These are phyloP conservation scores for Puya raimondii DNA, from an alignment of 176 grass and related monocot genomes.

Conservation along the genomic window DNA sequence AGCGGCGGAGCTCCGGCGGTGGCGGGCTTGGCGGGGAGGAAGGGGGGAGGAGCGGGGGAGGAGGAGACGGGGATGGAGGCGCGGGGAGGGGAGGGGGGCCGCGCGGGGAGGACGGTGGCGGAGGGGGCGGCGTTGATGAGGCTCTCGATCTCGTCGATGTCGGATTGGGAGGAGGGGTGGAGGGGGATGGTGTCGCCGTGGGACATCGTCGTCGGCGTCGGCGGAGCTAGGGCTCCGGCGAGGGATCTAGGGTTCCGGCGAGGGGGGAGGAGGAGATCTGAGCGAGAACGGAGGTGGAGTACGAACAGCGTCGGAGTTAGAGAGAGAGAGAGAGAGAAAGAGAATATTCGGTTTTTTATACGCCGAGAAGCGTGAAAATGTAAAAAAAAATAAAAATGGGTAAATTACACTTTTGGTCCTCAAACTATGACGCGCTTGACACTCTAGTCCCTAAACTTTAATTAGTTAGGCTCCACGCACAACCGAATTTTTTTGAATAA, in stretches of 20 bases:
- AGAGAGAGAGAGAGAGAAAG: slow-evolving; percentile 18
- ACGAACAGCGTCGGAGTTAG: neutral
- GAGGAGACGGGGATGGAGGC: slow-evolving; percentile 78
- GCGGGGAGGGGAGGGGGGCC: slow-evolving; percentile 62
- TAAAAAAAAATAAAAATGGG: too few species aligned
- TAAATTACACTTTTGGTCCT: too few species aligned
- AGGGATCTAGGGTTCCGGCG: neutral
- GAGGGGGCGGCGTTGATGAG: slow-evolving; percentile 72
- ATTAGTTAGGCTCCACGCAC: too few species aligned
- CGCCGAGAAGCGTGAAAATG: neutral
- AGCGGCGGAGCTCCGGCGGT: slow-evolving; percentile 27
- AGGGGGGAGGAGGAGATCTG: slow-evolving; percentile 28
- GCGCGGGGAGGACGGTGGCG: slow-evolving; percentile 67
- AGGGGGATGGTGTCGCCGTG: slow-evolving; percentile 88
- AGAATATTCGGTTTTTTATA: neutral
- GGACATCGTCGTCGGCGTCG: slow-evolving; percentile 38
- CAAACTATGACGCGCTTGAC: too few species aligned
- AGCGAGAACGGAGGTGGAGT: neutral
- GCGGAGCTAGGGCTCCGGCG: neutral
- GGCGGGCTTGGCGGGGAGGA: slow-evolving; percentile 44
- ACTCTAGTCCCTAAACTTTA: too few species aligned
- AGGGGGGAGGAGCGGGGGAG: slow-evolving; percentile 22
- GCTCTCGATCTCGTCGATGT: slow-evolving; percentile 99
- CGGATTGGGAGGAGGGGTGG: slow-evolving; percentile 89
- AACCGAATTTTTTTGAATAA: too few species aligned